Evolutionary conservation across 768 basidiomycete genomes (phyloP).

Genomic region (Suillus lakei): DNA sequence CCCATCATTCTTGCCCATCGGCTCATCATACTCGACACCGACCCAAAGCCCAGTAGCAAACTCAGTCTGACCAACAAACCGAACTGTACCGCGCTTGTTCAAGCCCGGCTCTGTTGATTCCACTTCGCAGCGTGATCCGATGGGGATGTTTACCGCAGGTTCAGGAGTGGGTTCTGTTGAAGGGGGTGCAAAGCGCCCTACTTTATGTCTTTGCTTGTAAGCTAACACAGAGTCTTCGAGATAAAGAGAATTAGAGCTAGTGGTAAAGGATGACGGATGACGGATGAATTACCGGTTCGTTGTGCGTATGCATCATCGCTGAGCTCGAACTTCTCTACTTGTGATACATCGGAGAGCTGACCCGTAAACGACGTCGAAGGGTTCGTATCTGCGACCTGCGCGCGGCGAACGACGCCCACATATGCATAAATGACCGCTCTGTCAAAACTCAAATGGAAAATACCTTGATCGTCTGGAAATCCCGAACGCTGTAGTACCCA

Average conservation of each 20-base stretch:
- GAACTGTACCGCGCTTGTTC: conserved; percentile 80
- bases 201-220: conserved; percentile 84
- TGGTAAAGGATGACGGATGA: neutral
- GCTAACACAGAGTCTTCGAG: conserved; percentile 82
- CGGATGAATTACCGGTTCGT: conserved; percentile 62
- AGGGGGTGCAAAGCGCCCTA: conserved; percentile 84
- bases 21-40: conserved; percentile 95
- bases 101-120: conserved; percentile 71
- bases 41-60: conserved; percentile 83
- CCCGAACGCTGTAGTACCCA: conserved; percentile 73
- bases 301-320: conserved; percentile 80
- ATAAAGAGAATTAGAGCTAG: conserved; percentile 10
- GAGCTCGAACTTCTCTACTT: conserved; percentile 93
- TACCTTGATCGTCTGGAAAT: conserved; percentile 86
- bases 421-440: conserved; percentile 5
- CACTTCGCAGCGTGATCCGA: conserved; percentile 85
- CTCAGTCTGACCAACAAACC: conserved; percentile 81
- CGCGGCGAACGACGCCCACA: neutral
- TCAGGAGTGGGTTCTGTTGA: conserved; percentile 38
- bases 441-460: neutral
- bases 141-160: conserved; percentile 50
- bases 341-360: conserved; percentile 81
- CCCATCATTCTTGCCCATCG: conserved; percentile 94
- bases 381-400: conserved; percentile 74
- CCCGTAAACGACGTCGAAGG: conserved; percentile 79